Evolutionary conservation across 805 yeast genomes (phyloP).

Genomic region (Wickerhamomyces strasburgensis): DNA sequence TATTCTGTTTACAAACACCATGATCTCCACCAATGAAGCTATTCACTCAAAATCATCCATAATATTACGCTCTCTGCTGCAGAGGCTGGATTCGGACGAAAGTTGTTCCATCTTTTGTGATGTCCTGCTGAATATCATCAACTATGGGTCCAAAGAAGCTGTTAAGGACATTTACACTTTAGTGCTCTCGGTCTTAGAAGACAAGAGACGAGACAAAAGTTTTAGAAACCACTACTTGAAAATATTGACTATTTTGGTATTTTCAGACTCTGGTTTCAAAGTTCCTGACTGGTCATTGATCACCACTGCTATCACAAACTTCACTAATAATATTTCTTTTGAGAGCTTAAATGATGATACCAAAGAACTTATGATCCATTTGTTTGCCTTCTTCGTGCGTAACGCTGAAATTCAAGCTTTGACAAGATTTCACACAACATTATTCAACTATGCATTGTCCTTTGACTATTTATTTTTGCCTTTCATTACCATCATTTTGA

Average conservation of each 20-base stretch:
- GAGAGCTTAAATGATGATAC: slow-evolving; percentile 2
- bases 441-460: slow-evolving; percentile 37
- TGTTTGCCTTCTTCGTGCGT: slow-evolving; percentile 48
- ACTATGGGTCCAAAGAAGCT: slow-evolving; percentile 47
- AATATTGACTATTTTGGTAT: slow-evolving; percentile 44
- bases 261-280: slow-evolving; percentile 69
- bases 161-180: slow-evolving; percentile 40
- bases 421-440: slow-evolving; percentile 39
- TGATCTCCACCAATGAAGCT: slow-evolving; percentile 64
- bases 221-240: slow-evolving; percentile 21
- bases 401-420: slow-evolving; percentile 46
- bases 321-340: slow-evolving; percentile 4
- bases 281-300: slow-evolving; percentile 46
- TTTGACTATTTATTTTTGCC: slow-evolving; percentile 35
- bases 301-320: slow-evolving; percentile 19
- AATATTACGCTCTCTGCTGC: slow-evolving; percentile 43
- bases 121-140: slow-evolving; percentile 46
- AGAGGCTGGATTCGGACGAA: slow-evolving; percentile 20
- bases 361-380: slow-evolving; percentile 32
- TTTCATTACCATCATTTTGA: slow-evolving; percentile 43
- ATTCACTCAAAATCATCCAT: slow-evolving; percentile 66
- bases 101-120: slow-evolving; percentile 50
- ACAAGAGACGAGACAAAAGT: slow-evolving; percentile 10
- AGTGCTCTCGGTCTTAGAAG: slow-evolving; percentile 22
- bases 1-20: slow-evolving; percentile 63